Conservation (phyloP, 2,329 filamentous ascomycete species). For the Talaromyces albobiverticillius region DNA sequence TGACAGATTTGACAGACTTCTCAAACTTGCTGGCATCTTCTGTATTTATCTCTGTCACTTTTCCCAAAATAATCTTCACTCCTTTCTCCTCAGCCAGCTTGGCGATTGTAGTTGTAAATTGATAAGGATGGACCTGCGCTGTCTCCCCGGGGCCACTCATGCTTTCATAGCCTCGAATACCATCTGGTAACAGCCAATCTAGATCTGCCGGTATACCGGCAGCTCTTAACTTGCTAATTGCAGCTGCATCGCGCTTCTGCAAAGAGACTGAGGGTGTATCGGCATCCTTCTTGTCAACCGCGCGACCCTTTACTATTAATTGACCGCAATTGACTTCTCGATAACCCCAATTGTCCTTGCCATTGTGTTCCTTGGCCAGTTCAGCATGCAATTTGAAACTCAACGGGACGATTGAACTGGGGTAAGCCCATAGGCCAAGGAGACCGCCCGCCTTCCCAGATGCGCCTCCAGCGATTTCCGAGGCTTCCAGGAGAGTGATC, state of each 20-base stretch:
- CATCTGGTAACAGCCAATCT: constrained; percentile 74
- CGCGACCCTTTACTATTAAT: constrained; percentile 51
- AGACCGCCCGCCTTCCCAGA: constrained; percentile 94
- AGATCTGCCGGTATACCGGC: constrained; percentile 71
- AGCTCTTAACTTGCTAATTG: constrained; percentile 50
- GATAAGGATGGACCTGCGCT: constrained; percentile 87
- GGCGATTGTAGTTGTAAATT: constrained; percentile 85
- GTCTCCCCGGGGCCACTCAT: constrained; percentile 82
- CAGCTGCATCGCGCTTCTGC: constrained; percentile 55
- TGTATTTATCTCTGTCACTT: constrained; percentile 66
- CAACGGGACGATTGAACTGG: constrained; percentile 75
- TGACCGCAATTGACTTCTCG: constrained; percentile 72
- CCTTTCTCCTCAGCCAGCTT: constrained; percentile 69
- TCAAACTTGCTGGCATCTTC: constrained; percentile 34
- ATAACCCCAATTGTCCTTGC: constrained; percentile 81
- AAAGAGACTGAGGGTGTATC: constrained; percentile 47
- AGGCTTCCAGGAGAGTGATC: constrained; percentile 84
- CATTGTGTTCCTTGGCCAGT: constrained; percentile 78
- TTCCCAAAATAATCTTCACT: constrained; percentile 64
- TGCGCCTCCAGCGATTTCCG: constrained; percentile 80
- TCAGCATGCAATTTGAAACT: constrained; percentile 81
- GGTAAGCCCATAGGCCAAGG: constrained; percentile 89
- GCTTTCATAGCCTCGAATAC: constrained; percentile 68
- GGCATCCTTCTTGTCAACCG: constrained; percentile 30
- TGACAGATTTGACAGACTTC: constrained; percentile 57